phyloP scores from a whole-genome alignment of 768 basidiomycete genomes.

The Calvatia gigantea region DNA sequence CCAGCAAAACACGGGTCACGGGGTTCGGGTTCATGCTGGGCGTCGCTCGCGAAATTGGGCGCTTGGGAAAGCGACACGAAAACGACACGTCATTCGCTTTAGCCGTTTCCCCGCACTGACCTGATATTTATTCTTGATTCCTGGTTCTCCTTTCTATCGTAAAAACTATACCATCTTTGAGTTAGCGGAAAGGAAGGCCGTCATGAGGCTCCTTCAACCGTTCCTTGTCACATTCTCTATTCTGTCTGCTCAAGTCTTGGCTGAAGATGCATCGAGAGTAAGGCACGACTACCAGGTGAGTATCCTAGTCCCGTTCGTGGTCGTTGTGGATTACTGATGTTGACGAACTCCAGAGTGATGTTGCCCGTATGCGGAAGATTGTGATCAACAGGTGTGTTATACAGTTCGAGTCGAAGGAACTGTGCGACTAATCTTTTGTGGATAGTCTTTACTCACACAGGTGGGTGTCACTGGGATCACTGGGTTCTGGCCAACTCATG shows the following conservation, averaged over 20 bases:
- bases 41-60: conserved; percentile 5
- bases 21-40: background rate
- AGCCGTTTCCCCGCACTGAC: background rate
- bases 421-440: conserved; percentile 2
- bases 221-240: conserved; percentile 45
- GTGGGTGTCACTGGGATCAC: conserved; percentile 31
- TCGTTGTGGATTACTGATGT: background rate
- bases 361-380: conserved; percentile 87
- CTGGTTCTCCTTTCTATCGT: background rate
- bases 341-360: conserved; percentile 67
- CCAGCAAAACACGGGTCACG: conserved; percentile 5
- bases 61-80: conserved; percentile 31
- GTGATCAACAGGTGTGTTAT: conserved; percentile 77
- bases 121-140: background rate
- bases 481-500: background rate
- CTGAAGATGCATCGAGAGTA: conserved; percentile 45
- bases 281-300: conserved; percentile 72
- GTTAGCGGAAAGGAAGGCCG: conserved; percentile 11
- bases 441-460: conserved; percentile 79
- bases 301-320: background rate
- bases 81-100: conserved; percentile 48
- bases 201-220: conserved; percentile 59
- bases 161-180: background rate
- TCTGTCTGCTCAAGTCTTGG: conserved; percentile 41
- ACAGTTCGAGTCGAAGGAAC: conserved; percentile 1